A percentile compares a stretch with the other conserved stretches of the same genome.
These are phyloP conservation scores for Hymenoscyphus albidus DNA, from an alignment of 2,329 filamentous ascomycete genomes.

Conservation along the genomic window DNA sequence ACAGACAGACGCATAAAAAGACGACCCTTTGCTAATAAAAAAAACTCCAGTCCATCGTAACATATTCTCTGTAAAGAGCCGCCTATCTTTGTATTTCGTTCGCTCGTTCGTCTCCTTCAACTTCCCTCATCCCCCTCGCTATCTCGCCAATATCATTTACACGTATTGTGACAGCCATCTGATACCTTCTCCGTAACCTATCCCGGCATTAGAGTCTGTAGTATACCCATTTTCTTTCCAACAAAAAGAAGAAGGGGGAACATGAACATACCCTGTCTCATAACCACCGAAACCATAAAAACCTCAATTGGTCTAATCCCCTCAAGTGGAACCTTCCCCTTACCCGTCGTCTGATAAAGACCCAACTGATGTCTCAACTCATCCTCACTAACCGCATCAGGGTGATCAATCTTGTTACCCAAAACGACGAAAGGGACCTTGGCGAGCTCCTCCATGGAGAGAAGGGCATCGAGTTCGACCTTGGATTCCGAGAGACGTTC, in stretches of 20 bases:
- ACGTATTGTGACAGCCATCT: conserved; percentile 92
- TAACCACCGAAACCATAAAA: conserved; percentile 98
- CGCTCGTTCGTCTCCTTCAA: conserved; percentile 10
- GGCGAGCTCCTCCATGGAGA: conserved; percentile 92
- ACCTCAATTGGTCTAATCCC: conserved; percentile 93
- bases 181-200: conserved; percentile 83
- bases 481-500: conserved; percentile 93
- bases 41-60: conserved; percentile 34
- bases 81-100: conserved; percentile 7
- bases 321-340: conserved; percentile 89
- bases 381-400: conserved; percentile 91
- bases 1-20: conserved; percentile 27
- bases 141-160: conserved; percentile 43
- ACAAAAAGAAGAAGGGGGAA: neutral
- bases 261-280: conserved; percentile 74
- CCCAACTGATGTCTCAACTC: conserved; percentile 89
- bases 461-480: conserved; percentile 90
- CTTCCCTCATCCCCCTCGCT: neutral
- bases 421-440: conserved; percentile 96
- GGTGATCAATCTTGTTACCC: conserved; percentile 99
- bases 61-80: conserved; percentile 22
- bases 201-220: conserved; percentile 13
- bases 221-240: neutral
- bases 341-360: conserved; percentile 92
- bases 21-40: conserved; percentile 24